Conservation (phyloP, 768 basidiomycete species). For the Psilocybe cyanescens region DNA sequence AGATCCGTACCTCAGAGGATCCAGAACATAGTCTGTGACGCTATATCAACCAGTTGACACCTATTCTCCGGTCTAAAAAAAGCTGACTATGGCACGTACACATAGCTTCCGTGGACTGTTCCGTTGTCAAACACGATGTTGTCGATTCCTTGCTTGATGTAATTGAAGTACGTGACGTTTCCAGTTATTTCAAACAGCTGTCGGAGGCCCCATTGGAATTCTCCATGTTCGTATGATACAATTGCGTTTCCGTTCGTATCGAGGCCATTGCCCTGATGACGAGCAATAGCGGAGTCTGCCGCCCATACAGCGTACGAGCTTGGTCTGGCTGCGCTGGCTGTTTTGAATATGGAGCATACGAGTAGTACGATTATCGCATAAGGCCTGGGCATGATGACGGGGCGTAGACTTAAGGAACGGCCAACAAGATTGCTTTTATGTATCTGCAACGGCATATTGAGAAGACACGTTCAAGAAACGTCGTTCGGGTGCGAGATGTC, state of each 20-base stretch:
- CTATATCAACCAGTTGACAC: background rate
- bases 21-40: background rate
- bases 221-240: constrained; percentile 46
- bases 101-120: constrained; percentile 41
- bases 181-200: constrained; percentile 44
- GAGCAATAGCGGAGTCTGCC: constrained; percentile 46
- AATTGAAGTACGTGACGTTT: constrained; percentile 45
- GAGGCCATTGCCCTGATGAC: constrained; percentile 47
- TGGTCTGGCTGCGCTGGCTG: constrained; percentile 28
- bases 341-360: background rate
- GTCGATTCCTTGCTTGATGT: constrained; percentile 39
- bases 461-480: background rate
- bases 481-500: background rate
- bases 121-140: constrained; percentile 43
- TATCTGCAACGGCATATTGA: background rate
- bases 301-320: constrained; percentile 48
- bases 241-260: constrained; percentile 31
- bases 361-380: background rate
- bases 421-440: background rate
- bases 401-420: background rate
- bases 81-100: constrained; percentile 24
- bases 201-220: constrained; percentile 43
- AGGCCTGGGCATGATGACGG: background rate
- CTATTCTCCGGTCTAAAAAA: background rate
- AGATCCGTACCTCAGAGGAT: background rate